Percentiles rank a stretch among this genome's conserved stretches.
Conservation (phyloP, 257 asterid species). For the Petunia secreta region DNA sequence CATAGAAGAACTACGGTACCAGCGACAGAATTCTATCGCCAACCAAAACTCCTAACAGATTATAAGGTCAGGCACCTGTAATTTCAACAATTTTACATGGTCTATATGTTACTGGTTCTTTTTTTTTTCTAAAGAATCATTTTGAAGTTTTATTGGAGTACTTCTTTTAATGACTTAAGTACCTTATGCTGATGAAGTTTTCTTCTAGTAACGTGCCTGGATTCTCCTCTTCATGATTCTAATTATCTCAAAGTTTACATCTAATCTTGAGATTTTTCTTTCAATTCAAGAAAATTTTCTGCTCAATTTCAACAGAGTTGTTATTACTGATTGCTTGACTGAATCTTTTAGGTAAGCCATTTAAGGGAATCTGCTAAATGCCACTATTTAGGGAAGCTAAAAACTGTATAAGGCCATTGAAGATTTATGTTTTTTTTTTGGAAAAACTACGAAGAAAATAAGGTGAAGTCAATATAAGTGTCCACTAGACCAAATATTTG, state of each 20-base stretch:
- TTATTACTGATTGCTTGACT: background rate
- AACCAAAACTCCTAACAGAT: background rate
- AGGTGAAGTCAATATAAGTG: background rate
- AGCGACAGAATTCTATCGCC: background rate
- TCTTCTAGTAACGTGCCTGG: constrained; percentile 5
- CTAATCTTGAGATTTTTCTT: background rate
- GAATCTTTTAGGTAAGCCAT: background rate
- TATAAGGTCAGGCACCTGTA: constrained; percentile 10
- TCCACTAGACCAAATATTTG: constrained; percentile 8
- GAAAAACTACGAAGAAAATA: background rate
- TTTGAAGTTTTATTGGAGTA: background rate
- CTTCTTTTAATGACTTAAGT: background rate
- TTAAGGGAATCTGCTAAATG: background rate
- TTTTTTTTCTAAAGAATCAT: background rate
- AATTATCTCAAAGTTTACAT: background rate
- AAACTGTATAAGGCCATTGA: background rate
- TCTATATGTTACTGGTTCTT: background rate
- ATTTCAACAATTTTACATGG: background rate
- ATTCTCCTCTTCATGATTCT: background rate
- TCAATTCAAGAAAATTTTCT: background rate
- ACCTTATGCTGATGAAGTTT: background rate
- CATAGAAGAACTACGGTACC: background rate
- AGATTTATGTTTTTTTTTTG: background rate
- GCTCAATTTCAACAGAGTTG: background rate
- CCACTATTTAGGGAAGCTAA: background rate